phyloP scores from a whole-genome alignment of 1,139 yeast genomes.

The Taiozyma sp. region DNA sequence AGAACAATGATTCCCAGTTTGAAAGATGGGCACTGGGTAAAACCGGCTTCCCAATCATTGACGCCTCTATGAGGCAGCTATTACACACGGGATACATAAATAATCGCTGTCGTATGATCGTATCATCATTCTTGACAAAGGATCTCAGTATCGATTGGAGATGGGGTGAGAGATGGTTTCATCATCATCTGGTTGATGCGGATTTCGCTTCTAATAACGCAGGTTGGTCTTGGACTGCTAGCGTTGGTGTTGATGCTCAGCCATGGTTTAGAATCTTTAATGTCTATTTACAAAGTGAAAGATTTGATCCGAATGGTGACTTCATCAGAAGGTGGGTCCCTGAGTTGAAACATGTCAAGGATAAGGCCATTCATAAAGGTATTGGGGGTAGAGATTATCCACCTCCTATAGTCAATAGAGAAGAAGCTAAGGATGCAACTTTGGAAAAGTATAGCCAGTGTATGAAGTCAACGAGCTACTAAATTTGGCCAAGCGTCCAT shows the following conservation, averaged over 20 bases:
- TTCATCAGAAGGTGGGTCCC: conserved; percentile 47
- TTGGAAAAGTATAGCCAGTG: conserved; percentile 30
- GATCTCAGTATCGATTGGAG: conserved; percentile 51
- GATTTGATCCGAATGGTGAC: conserved; percentile 41
- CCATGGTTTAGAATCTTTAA: conserved; percentile 53
- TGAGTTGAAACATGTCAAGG: conserved; percentile 32
- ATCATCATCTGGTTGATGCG: conserved; percentile 42
- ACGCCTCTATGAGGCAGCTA: conserved; percentile 51
- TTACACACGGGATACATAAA: conserved; percentile 46
- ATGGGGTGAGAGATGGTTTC: conserved; percentile 47
- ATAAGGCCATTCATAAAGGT: conserved; percentile 22
- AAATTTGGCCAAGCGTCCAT: not conserved
- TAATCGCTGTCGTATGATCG: conserved; percentile 49
- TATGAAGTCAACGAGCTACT: conserved; percentile 1
- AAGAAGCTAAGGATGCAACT: conserved; percentile 33
- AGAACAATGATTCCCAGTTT: conserved; percentile 33
- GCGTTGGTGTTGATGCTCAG: conserved; percentile 48
- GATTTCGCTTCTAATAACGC: conserved; percentile 51
- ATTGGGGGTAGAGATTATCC: conserved; percentile 33
- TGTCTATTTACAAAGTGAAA: conserved; percentile 44
- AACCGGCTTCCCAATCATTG: conserved; percentile 52
- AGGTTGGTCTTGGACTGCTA: conserved; percentile 53
- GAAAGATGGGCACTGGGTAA: conserved; percentile 45
- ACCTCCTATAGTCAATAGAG: conserved; percentile 37
- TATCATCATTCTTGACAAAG: conserved; percentile 46